Evolutionary conservation across 371 early-diverging fungal species (phyloP).

Genomic region (Umbelopsis sp.): DNA sequence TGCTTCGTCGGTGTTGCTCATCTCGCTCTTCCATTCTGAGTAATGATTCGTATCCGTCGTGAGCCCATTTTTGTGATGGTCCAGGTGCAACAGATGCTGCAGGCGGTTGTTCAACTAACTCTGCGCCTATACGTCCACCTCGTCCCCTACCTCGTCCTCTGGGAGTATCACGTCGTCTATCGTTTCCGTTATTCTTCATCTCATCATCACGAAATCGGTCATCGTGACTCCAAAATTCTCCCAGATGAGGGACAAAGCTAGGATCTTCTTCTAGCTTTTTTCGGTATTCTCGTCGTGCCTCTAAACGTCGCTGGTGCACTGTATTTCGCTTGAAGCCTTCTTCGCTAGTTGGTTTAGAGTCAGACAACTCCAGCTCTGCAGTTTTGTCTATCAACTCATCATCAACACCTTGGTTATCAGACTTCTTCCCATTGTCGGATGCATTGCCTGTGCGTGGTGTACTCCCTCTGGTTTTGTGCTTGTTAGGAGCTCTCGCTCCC

Average conservation of each 20-base stretch:
- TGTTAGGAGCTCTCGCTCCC: neutral
- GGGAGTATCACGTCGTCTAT: slow-evolving; percentile 6
- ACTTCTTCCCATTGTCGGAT: neutral
- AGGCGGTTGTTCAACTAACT: too few species aligned
- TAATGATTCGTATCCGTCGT: slow-evolving; percentile 47
- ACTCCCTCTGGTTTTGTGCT: neutral
- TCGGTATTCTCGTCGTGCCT: slow-evolving; percentile 59
- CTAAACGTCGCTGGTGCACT: slow-evolving; percentile 39
- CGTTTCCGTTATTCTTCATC: slow-evolving; percentile 33
- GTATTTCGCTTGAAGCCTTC: neutral
- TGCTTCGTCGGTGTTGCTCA: slow-evolving; percentile 25
- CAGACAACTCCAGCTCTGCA: neutral
- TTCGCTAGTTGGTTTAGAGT: neutral
- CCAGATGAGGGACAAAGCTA: slow-evolving; percentile 61
- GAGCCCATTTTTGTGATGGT: slow-evolving; percentile 39
- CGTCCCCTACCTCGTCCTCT: slow-evolving; percentile 12
- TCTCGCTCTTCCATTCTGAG: slow-evolving; percentile 40
- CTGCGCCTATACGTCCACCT: neutral
- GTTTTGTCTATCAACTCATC: neutral
- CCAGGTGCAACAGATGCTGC: too few species aligned
- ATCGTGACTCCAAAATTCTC: slow-evolving; percentile 65
- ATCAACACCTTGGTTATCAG: neutral
- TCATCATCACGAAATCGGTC: slow-evolving; percentile 58
- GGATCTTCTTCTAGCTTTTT: slow-evolving; percentile 61
- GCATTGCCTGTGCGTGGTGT: neutral